Base-by-base conservation (phyloP, 441 rosid species). In the Gossypium laxum region DNA sequence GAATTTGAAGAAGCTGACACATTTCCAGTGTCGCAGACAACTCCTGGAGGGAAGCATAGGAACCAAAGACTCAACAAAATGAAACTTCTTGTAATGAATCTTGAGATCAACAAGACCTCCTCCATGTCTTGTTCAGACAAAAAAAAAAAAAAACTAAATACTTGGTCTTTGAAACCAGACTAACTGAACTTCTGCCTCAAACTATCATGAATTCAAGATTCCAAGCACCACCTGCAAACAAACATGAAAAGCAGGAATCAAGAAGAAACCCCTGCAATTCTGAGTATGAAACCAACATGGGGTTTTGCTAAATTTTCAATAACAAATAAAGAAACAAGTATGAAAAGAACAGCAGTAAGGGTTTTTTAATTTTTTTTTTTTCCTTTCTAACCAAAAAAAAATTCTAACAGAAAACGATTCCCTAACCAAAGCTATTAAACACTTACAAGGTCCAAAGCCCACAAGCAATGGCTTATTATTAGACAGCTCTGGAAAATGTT, bases 31-130 rank as follows among this genome's bases (percentile, higher is more conserved):
- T 38, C 3, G 50, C 22, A 22, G 1, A 55, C 71, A 26, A 78
- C 81, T 74, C 77, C 80, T 41, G 74, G 34, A 41, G 79, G 78
- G 72, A 79, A 61, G 86, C 76, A 86, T 15, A 81, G 51, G 52
- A 41, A 10, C 38, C 56, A 77, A 67, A 85, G 50, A 72, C 79
- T 72, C 50, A 85, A 76, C 55, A 85, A 61, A 64, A 78, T 1
- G 17, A 78, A 22, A 32, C 69, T 73, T 65, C 75, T 71, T 67
- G 78, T 74, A 65, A 65, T 70, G 47, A 69, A 32, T 43, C 73
- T 62, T 55, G 75, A 55, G 76, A 74, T 79, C 48, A 69, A 74
- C 72, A 70, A 79, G 61, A 62, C 56, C 55, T 55, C 76, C 85
- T 58, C 75, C 88, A 84, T 90, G 71, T 70, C 71, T 30, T 47